A percentile compares a stretch with the other conserved stretches of the same genome.
These are phyloP conservation scores for Tremella yokohamensis DNA, from an alignment of 768 basidiomycete species.

Conservation along the genomic window DNA sequence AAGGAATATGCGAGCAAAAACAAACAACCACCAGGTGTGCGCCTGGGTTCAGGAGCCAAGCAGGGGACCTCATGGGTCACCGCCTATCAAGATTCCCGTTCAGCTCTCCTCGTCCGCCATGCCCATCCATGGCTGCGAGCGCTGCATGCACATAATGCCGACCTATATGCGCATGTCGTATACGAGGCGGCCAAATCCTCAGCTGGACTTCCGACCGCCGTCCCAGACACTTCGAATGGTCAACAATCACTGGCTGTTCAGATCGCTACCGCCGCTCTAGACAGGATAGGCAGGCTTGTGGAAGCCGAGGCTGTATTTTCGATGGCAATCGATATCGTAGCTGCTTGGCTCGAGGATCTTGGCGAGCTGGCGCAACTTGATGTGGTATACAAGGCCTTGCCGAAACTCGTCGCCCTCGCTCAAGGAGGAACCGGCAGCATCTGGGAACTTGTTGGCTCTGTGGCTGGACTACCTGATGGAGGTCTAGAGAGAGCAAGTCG, in stretches of 20 bases:
- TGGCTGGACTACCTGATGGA: background rate
- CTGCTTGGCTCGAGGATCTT: slow-evolving; percentile 41
- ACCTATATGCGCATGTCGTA: slow-evolving; percentile 30
- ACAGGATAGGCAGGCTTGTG: slow-evolving; percentile 21
- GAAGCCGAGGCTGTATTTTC: slow-evolving; percentile 31
- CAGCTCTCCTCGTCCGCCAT: slow-evolving; percentile 59
- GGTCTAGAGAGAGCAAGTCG: slow-evolving; percentile 26
- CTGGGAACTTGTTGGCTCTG: background rate
- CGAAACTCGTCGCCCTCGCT: slow-evolving; percentile 10
- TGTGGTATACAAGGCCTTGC: slow-evolving; percentile 26
- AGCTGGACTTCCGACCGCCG: background rate
- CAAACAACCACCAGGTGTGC: slow-evolving; percentile 64
- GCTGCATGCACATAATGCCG: slow-evolving; percentile 62
- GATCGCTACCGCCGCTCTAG: slow-evolving; percentile 31
- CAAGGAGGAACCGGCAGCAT: background rate
- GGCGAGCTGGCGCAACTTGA: slow-evolving; percentile 22
- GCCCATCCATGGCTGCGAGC: slow-evolving; percentile 67
- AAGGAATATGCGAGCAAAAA: slow-evolving; percentile 65
- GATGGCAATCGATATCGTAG: slow-evolving; percentile 24
- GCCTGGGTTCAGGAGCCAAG: slow-evolving; percentile 40
- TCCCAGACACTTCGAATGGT: background rate
- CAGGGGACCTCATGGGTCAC: slow-evolving; percentile 54
- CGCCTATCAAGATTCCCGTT: slow-evolving; percentile 65
- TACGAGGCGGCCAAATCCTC: slow-evolving; percentile 34
- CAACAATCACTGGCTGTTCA: slow-evolving; percentile 10